A percentile compares a stretch with the other conserved stretches of the same genome.
These are phyloP conservation scores for Isoetes taiwanensis DNA, from an alignment of 75 land plant genomes.

Conservation along the genomic window DNA sequence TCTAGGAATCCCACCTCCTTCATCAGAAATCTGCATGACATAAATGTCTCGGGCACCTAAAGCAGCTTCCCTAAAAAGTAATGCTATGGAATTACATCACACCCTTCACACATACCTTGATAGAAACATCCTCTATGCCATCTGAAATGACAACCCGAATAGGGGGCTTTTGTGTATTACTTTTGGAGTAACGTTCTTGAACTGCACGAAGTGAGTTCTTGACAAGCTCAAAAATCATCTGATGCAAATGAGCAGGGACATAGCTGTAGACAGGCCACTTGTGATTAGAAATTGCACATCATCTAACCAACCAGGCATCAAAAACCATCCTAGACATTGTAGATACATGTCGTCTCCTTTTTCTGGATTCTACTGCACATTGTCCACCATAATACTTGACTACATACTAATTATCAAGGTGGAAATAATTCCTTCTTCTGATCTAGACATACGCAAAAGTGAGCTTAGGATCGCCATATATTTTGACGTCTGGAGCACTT, in stretches of 20 bases:
- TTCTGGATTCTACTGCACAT: not conserved
- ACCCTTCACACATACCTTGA: not conserved
- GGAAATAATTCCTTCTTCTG: no score
- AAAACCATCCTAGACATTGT: no score
- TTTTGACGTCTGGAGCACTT: not conserved
- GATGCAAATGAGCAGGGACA: not conserved
- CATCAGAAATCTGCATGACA: not conserved
- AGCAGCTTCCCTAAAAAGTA: no score
- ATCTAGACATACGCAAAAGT: not conserved
- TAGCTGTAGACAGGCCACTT: not conserved
- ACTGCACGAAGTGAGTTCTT: slow-evolving; percentile 2
- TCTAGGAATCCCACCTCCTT: slow-evolving; percentile 2
- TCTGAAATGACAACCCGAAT: not conserved
- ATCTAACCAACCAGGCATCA: no score
- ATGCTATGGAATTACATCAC: no score
- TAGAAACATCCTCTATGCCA: slow-evolving; percentile 1
- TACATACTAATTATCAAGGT: not conserved
- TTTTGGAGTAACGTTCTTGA: not conserved
- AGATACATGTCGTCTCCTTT: no score
- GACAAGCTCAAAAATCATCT: not conserved
- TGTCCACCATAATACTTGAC: not conserved
- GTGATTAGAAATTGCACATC: not conserved
- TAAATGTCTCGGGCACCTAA: no score
- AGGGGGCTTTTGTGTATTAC: not conserved
- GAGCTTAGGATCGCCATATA: not conserved